Evolutionary conservation across 805 yeast species (phyloP).

Genomic region (Starmerella etchellsii): DNA sequence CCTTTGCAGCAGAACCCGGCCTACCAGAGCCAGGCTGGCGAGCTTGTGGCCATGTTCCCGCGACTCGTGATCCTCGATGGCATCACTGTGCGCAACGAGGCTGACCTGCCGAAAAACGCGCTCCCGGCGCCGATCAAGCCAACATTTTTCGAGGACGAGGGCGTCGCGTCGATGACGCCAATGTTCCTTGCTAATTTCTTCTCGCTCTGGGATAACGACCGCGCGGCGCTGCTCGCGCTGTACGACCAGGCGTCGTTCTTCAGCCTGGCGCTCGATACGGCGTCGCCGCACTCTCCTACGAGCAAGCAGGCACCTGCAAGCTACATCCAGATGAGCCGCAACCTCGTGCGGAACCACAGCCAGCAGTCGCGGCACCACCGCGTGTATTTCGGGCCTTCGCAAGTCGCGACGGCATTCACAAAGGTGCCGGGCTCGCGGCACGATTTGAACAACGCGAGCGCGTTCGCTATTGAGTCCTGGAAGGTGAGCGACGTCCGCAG

Average conservation of each 20-base stretch:
- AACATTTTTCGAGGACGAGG: conserved; percentile 70
- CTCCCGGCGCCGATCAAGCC: conserved; percentile 35
- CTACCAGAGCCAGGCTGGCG: conserved; percentile 35
- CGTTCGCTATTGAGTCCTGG: conserved; percentile 67
- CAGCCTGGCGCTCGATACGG: conserved; percentile 62
- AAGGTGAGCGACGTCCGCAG: conserved; percentile 33
- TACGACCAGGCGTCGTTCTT: conserved; percentile 79
- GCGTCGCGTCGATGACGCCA: conserved; percentile 57
- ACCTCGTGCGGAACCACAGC: conserved; percentile 47
- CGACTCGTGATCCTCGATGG: conserved; percentile 68
- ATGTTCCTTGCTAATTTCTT: conserved; percentile 64
- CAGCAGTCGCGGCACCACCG: conserved; percentile 40
- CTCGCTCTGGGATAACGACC: conserved; percentile 68
- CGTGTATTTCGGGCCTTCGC: conserved; percentile 55
- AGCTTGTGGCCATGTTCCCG: conserved; percentile 66
- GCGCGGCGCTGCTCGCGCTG: conserved; percentile 54
- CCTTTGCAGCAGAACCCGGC: conserved; percentile 43
- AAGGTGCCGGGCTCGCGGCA: conserved; percentile 73
- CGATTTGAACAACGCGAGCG: conserved; percentile 48
- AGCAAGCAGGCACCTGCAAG: neutral
- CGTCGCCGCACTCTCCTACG: conserved; percentile 41
- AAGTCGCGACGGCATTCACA: conserved; percentile 47
- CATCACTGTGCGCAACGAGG: conserved; percentile 60
- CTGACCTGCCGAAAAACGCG: conserved; percentile 31
- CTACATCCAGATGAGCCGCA: conserved; percentile 25